phyloP scores from a whole-genome alignment of 306 rosid species.

The Delonix regia region DNA sequence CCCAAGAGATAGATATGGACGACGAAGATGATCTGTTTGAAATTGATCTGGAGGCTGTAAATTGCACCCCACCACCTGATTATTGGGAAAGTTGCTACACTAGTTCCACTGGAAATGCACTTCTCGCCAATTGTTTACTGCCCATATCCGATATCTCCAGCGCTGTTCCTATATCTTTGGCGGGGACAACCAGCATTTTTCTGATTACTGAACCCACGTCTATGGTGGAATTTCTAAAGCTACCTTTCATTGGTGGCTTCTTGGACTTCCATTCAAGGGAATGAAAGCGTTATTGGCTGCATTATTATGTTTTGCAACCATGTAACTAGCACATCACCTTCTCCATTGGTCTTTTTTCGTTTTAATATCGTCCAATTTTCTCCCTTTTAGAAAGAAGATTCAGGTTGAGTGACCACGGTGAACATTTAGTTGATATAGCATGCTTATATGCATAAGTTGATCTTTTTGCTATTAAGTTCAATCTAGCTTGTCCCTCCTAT shows the following conservation, averaged over 20 bases:
- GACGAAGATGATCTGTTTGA: slow-evolving; percentile 77
- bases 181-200: slow-evolving; percentile 30
- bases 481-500: not conserved
- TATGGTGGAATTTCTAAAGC: slow-evolving; percentile 50
- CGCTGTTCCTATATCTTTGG: slow-evolving; percentile 51
- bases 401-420: not conserved
- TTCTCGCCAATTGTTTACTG: slow-evolving; percentile 70
- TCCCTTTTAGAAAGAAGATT: not conserved
- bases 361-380: not conserved
- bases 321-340: not conserved
- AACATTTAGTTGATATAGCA: not conserved
- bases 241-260: slow-evolving; percentile 46
- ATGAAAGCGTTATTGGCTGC: slow-evolving; percentile 21
- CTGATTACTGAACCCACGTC: slow-evolving; percentile 46
- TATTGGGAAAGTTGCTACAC: slow-evolving; percentile 45
- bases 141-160: slow-evolving; percentile 65
- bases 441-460: not conserved
- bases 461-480: not conserved
- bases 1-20: slow-evolving; percentile 41
- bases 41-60: slow-evolving; percentile 59
- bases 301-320: not conserved
- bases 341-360: not conserved
- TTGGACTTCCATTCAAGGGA: slow-evolving; percentile 30
- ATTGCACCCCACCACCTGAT: slow-evolving; percentile 42
- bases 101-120: slow-evolving; percentile 50